Base-by-base conservation (phyloP, 495 filamentous ascomycete species). In the Tetracladium marchalianum region DNA sequence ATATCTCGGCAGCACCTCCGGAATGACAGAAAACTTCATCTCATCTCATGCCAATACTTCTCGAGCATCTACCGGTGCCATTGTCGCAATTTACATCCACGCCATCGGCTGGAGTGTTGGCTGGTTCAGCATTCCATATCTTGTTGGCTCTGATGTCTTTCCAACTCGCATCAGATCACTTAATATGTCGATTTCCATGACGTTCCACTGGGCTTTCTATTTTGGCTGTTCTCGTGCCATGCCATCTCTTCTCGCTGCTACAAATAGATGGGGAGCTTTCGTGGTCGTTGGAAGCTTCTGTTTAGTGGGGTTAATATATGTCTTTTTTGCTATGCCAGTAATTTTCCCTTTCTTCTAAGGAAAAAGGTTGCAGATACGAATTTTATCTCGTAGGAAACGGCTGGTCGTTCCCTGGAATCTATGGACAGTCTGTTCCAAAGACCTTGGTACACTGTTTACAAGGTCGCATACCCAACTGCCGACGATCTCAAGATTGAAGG, bases 191-290 rank as follows among this genome's bases (percentile, higher is more conserved):
- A 57, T 71, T 16, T 67, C 64, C 0, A 67, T 69, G 0, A 66
- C 73, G 0, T 72, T 72, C 0, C 71, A 76, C 50, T 78, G 73
- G 72, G 52, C 76, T 11, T 75, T 77, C 60, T 75, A 76, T 47
- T 78, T 77, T 43, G 65, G 66, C 36, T 68, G 76, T 62, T 70
- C 67, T 3, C 66, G 73, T 43, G 65, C 75, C 32, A 77, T 69
- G 10, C 73, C 75, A n/a, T 15, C 11, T 18, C 22, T 27, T 2
- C 64, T 68, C 43, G 69, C 72, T 9, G 62, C 76, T 32, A 64
- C 61, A 11, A 69, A 72, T 38, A 73, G 66, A 2, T 76, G 67
- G 67, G 49, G 64, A 15, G 73, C 70, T 19, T 77, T 76, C 59
- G 46, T 78, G 44, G 75, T 76, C 66, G 76, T 77, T 53, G 67